Base-by-base conservation (phyloP, 2,329 filamentous ascomycete genomes). In the Delphinella strobiligena region DNA sequence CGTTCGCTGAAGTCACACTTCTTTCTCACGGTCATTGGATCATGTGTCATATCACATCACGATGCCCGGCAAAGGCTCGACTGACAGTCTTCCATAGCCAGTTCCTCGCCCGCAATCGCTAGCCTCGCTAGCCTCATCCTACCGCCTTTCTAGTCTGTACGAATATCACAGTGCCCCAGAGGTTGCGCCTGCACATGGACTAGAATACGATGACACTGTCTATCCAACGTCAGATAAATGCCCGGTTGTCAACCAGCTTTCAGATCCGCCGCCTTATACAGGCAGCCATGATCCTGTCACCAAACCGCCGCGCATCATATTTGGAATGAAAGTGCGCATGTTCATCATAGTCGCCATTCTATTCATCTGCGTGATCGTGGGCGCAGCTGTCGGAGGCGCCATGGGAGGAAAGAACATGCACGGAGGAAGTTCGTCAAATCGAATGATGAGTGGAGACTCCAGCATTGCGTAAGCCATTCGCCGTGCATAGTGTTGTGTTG, bases 151-250 rank as follows among this genome's bases (percentile, higher is more conserved):
- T 22, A 53, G 54, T 31, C 44, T 59, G 17, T 60, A 60, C 45
- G 55, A 60, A 50, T 60, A 59, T 45, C 57, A 60, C 54, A 59
- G 59, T 43, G 57, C 57, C 11, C 57, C 57, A 19, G 57, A 60
- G 45, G 55, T 60, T 37, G 54, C 56, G n/a, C 57, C 57, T 7
- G 56, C 56, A 18, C 54, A 59, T 41, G 57, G 57, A 41, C 48
- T 60, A 34, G 57, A 60, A 42, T 60, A 59, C 53, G 57, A 60
- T 40, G 56, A 59, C 48, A 54, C 47, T 27, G 45, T 51, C 24
- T 56, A 59, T 37, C 52, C 57, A 9, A 48, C 46, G 22, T 60
- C 57, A 19, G 57, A 60, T 51, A 60, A 60, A 40, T 59, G 55
- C 33, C 56, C 57, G 4, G 56, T 59, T 4, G 47, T 59, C 38